Percentiles rank a stretch among this genome's conserved stretches.
phyloP scores from a whole-genome alignment of 371 early-diverging fungal genomes.

The Mucor indicus region DNA sequence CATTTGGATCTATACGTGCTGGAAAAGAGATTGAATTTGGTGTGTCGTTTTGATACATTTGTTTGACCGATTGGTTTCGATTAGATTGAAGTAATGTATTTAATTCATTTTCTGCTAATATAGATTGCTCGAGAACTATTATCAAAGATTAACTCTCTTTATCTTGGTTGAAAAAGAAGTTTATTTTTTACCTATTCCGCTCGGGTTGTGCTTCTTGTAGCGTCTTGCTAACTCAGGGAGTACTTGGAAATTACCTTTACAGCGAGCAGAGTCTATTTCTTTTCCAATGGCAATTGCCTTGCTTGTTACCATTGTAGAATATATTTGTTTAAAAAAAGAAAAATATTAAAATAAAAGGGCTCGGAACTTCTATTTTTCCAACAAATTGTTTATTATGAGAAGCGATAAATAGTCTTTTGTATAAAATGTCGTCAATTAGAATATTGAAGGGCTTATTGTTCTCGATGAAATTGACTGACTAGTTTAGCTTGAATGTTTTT shows the following conservation, averaged over 20 bases:
- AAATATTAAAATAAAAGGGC: neutral
- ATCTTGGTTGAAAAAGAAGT: neutral
- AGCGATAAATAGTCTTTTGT: too few relatives aligned
- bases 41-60: slow-evolving; percentile 13
- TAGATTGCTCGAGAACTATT: slow-evolving; percentile 8
- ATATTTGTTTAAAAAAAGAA: neutral
- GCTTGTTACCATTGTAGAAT: slow-evolving; percentile 17
- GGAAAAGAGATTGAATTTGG: slow-evolving; percentile 20
- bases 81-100: neutral
- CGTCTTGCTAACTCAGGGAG: slow-evolving; percentile 66
- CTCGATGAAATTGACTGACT: neutral
- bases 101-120: slow-evolving; percentile 9
- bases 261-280: slow-evolving; percentile 59
- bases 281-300: slow-evolving; percentile 32
- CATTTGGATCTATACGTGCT: slow-evolving; percentile 11
- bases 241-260: slow-evolving; percentile 53
- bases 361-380: slow-evolving; percentile 3
- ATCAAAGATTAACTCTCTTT: neutral
- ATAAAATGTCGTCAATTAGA: too few relatives aligned
- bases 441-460: too few relatives aligned
- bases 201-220: slow-evolving; percentile 61
- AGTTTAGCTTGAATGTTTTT: slow-evolving; percentile 19
- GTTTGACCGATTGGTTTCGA: slow-evolving; percentile 1
- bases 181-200: slow-evolving; percentile 52
- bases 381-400: neutral